Percentiles rank a stretch among this genome's conserved stretches.
phyloP scores from a whole-genome alignment of 108 stramenopile genomes.

The Bacterosira constricta region DNA sequence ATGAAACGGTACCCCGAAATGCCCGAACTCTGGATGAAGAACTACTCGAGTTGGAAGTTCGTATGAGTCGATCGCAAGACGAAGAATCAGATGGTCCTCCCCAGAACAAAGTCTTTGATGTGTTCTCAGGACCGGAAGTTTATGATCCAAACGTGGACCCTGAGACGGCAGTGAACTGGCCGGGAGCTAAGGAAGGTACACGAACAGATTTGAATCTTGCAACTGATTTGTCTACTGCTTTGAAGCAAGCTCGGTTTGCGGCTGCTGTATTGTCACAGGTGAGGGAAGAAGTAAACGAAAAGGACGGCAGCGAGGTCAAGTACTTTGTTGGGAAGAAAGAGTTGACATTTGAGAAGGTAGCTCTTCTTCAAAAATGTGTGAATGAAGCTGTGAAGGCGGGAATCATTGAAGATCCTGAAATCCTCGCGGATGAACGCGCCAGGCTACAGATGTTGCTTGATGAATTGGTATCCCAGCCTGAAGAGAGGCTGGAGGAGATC shows the following conservation, averaged over 20 bases:
- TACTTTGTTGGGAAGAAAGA: conserved; percentile 72
- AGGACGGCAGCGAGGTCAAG: conserved; percentile 12
- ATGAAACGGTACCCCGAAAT: conserved; percentile 72
- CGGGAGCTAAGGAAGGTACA: conserved; percentile 76
- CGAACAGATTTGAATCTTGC: conserved; percentile 65
- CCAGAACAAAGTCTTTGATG: conserved; percentile 72
- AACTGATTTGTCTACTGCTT: conserved; percentile 64
- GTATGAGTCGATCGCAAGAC: conserved; percentile 62
- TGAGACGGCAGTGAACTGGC: conserved; percentile 82
- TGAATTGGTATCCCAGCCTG: conserved; percentile 79
- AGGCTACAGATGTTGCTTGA: conserved; percentile 76
- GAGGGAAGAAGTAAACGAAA: conserved; percentile 45
- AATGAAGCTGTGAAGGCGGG: conserved; percentile 72
- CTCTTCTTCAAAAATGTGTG: conserved; percentile 61
- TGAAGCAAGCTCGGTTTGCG: conserved; percentile 83
- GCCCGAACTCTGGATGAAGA: conserved; percentile 80
- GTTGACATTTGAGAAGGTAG: conserved; percentile 59
- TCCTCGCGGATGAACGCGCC: conserved; percentile 58
- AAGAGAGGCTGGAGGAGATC: conserved; percentile 79
- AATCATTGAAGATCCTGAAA: conserved; percentile 71
- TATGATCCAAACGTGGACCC: conserved; percentile 87
- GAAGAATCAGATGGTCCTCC: conserved; percentile 64
- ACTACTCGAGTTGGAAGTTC: conserved; percentile 74
- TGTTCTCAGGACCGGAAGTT: conserved; percentile 83
- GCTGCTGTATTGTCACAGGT: conserved; percentile 64